Evolutionary conservation across 345 rosid genomes (phyloP).

Genomic region (Laguncularia racemosa): DNA sequence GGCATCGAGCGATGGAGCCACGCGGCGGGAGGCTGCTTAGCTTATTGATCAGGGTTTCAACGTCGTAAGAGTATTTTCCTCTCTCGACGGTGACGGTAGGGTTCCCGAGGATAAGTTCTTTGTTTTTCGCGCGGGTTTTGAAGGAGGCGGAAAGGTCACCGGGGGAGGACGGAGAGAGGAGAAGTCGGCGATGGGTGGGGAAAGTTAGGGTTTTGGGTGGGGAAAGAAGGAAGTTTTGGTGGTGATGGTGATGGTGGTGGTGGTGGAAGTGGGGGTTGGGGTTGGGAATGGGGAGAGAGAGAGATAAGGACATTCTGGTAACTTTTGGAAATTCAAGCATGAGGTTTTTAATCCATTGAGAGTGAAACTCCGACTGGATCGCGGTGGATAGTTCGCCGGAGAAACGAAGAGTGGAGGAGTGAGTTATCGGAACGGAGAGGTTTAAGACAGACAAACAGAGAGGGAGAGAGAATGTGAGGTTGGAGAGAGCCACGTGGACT

Average conservation of each 20-base stretch:
- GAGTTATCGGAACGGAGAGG: not conserved
- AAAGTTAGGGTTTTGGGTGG: not conserved
- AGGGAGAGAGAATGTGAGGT: not conserved
- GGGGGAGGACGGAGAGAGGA: constrained; percentile 13
- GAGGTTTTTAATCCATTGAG: constrained; percentile 12
- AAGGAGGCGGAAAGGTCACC: constrained; percentile 17
- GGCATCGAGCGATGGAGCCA: constrained; percentile 85
- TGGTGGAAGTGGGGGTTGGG: constrained; percentile 19
- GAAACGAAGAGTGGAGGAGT: not conserved
- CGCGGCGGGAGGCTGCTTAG: constrained; percentile 98
- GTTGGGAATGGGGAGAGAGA: constrained; percentile 24
- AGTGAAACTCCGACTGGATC: constrained; percentile 6
- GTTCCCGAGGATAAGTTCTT: constrained; percentile 61
- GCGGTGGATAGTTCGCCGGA: constrained; percentile 25
- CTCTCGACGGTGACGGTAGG: constrained; percentile 77
- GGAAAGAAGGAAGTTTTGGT: constrained; percentile 23
- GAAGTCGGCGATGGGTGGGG: constrained; percentile 18
- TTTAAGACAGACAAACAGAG: not conserved
- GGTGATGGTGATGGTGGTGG: constrained; percentile 5
- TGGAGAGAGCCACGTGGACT: not conserved
- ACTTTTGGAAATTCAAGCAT: constrained; percentile 13
- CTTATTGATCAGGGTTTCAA: constrained; percentile 90
- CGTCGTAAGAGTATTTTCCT: constrained; percentile 94
- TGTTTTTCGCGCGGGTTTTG: constrained; percentile 39
- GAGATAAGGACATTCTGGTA: constrained; percentile 25